phyloP scores from a whole-genome alignment of 1,284 basidiomycete genomes.

The Malassezia dermatis region DNA sequence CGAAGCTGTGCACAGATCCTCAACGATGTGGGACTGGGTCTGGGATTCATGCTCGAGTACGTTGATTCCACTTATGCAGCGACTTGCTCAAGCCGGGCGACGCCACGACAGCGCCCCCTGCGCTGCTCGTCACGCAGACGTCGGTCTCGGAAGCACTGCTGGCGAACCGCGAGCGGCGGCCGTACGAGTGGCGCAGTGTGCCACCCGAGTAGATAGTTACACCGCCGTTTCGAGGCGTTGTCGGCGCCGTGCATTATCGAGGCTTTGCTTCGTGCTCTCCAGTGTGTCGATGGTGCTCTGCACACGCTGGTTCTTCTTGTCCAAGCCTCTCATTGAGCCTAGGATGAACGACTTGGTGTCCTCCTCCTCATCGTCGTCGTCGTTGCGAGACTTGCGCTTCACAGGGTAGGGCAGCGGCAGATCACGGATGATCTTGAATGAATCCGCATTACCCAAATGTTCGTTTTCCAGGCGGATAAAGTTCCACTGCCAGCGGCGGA shows the following conservation, averaged over 20 bases:
- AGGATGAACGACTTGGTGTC: background rate
- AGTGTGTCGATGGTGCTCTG: background rate
- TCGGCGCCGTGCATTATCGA: background rate
- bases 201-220: background rate
- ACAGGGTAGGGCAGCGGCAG: constrained; percentile 30
- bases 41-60: constrained; percentile 24
- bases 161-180: background rate
- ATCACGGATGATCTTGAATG: constrained; percentile 37
- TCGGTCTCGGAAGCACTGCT: background rate
- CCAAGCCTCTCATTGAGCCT: background rate
- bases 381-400: constrained; percentile 5
- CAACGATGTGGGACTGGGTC: constrained; percentile 31
- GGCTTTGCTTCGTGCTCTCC: background rate
- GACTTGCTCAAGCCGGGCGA: constrained; percentile 10
- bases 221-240: background rate
- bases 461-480: constrained; percentile 74
- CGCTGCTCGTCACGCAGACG: background rate
- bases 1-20: constrained; percentile 27
- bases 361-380: constrained; percentile 7
- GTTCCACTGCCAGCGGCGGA: constrained; percentile 81
- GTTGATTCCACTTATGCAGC: background rate
- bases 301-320: background rate
- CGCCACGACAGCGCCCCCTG: background rate
- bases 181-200: constrained; percentile 1
- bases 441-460: constrained; percentile 53